phyloP scores from a whole-genome alignment of 768 basidiomycete genomes.

The Mycena floridula region DNA sequence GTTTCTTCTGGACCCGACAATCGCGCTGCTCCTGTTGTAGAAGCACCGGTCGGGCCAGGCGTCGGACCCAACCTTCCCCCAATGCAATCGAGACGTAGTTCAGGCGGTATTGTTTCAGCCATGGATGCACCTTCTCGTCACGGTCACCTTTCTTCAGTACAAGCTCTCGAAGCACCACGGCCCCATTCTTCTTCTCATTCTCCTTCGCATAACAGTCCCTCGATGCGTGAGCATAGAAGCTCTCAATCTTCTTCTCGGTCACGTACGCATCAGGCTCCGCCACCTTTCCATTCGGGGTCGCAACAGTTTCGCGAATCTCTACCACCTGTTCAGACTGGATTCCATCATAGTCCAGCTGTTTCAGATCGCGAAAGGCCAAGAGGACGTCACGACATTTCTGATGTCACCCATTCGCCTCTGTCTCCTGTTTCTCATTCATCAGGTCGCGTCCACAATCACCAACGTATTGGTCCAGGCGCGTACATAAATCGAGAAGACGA shows the following conservation, averaged over 20 bases:
- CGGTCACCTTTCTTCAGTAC: too few relatives aligned
- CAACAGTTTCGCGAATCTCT: constrained; percentile 44
- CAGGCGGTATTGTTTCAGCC: too few relatives aligned
- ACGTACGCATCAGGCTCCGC: constrained; percentile 36
- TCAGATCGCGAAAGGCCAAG: constrained; percentile 27
- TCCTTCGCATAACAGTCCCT: constrained; percentile 28
- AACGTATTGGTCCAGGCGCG: constrained; percentile 58
- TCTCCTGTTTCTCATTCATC: constrained; percentile 29
- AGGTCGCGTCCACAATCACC: constrained; percentile 53
- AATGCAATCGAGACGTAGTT: too few relatives aligned
- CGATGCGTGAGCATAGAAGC: constrained; percentile 37
- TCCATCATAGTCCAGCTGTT: constrained; percentile 44
- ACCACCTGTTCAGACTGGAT: constrained; percentile 34
- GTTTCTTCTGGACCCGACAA: too few relatives aligned
- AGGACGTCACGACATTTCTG: constrained; percentile 30
- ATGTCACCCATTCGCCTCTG: constrained; percentile 28
- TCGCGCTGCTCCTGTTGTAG: too few relatives aligned
- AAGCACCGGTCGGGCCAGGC: too few relatives aligned
- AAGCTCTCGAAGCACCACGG: too few relatives aligned
- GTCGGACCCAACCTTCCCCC: too few relatives aligned
- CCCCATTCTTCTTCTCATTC: too few relatives aligned
- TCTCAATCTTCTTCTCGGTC: constrained; percentile 49
- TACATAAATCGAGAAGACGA: constrained; percentile 51
- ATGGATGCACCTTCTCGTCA: too few relatives aligned
- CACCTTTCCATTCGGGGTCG: constrained; percentile 29